Percentiles rank a stretch among this genome's conserved stretches.
Conservation (phyloP, 192 early-diverging fungal species). For the Podochytrium sp. region DNA sequence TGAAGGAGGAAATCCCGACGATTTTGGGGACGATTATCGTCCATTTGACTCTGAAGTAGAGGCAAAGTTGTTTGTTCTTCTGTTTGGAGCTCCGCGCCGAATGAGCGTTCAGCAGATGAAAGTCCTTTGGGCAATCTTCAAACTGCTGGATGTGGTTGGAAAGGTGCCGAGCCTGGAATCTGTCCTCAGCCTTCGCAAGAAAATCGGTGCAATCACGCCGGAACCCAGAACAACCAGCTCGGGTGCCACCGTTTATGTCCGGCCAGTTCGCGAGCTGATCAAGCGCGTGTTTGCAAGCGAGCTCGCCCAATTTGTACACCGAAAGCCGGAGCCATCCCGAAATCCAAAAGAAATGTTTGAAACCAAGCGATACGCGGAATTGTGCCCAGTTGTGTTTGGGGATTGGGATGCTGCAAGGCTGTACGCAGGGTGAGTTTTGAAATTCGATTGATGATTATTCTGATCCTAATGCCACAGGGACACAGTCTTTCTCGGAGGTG, state of each 20-base stretch:
- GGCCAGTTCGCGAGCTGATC: neutral
- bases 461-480: too few relatives aligned
- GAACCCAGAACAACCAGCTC: neutral
- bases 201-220: neutral
- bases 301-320: neutral
- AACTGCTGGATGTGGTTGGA: neutral
- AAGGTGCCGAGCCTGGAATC: neutral
- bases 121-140: slow-evolving; percentile 1
- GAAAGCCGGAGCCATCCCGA: neutral
- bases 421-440: neutral
- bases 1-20: neutral
- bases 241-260: neutral
- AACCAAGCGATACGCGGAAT: neutral
- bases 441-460: too few relatives aligned
- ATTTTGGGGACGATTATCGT: neutral
- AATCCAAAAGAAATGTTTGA: neutral
- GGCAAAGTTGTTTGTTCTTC: neutral
- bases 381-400: neutral
- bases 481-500: too few relatives aligned
- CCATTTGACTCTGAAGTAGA: neutral
- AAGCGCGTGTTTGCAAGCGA: neutral
- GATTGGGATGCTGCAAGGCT: neutral
- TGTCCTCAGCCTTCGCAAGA: neutral
- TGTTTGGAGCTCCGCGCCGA: neutral
- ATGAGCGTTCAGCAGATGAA: slow-evolving; percentile 9